Evolutionary conservation across 2,329 filamentous ascomycete species (phyloP).

Genomic region (Clonostachys solani): DNA sequence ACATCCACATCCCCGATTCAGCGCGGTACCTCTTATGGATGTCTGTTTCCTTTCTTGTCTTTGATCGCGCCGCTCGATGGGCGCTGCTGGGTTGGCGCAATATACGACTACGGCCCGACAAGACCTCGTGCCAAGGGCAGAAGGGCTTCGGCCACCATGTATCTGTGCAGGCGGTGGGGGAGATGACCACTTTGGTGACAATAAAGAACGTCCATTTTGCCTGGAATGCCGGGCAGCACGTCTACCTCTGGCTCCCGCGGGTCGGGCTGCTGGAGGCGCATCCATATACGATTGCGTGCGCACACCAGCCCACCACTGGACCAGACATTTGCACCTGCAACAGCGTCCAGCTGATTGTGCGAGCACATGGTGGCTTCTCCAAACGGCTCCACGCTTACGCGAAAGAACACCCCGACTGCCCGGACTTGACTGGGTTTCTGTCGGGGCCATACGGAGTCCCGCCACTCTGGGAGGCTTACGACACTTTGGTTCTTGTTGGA

Average conservation of each 20-base stretch:
- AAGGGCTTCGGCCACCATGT: constrained; percentile 11
- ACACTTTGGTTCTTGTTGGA: constrained; percentile 11
- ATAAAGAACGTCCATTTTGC: constrained; percentile 28
- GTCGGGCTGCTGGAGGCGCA: constrained; percentile 14
- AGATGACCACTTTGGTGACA: constrained; percentile 66
- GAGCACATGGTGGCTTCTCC: constrained; percentile 14
- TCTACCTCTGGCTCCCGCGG: constrained; percentile 14
- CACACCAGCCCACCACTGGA: constrained; percentile 35
- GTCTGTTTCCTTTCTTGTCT: constrained; percentile 15
- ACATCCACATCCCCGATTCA: constrained; percentile 15
- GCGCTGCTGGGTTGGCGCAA: constrained; percentile 17
- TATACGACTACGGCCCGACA: constrained; percentile 4
- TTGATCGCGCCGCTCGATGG: constrained; percentile 14
- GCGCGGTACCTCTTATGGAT: constrained; percentile 19
- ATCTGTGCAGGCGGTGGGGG: constrained; percentile 55
- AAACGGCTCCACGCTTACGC: constrained; percentile 13
- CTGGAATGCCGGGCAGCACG: constrained; percentile 16
- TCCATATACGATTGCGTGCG: constrained; percentile 14
- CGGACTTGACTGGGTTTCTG: constrained; percentile 8
- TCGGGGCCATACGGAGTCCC: constrained; percentile 12
- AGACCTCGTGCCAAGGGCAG: constrained; percentile 6
- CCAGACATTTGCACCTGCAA: constrained; percentile 1
- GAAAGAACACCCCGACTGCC: constrained; percentile 5
- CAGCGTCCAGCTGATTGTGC: constrained; percentile 12
- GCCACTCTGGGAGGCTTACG: constrained; percentile 15